Percentiles rank a stretch among this genome's conserved stretches.
Evolutionary conservation across 2,329 filamentous ascomycete species (phyloP).

Genomic region (Colletotrichum nymphaeae): DNA sequence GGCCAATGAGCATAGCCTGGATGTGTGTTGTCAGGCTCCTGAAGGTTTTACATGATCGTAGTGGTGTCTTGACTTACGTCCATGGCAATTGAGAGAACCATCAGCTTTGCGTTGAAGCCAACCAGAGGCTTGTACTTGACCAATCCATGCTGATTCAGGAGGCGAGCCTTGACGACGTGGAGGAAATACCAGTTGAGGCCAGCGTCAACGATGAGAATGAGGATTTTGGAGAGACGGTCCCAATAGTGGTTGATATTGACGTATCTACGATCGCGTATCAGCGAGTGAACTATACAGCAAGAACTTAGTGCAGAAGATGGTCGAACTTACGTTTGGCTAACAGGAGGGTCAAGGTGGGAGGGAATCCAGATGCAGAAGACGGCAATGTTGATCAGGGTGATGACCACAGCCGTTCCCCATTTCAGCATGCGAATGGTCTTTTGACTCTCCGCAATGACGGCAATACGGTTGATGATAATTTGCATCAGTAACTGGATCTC

Average conservation of each 20-base stretch:
- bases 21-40: background rate
- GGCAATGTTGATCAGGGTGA: constrained; percentile 62
- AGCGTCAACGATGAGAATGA: constrained; percentile 63
- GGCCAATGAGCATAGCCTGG: constrained; percentile 45
- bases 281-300: background rate
- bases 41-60: accelerated
- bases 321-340: constrained; percentile 46
- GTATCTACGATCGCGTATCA: constrained; percentile 37
- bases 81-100: constrained; percentile 61
- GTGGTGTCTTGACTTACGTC: constrained; percentile 47
- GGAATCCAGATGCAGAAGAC: constrained; percentile 68
- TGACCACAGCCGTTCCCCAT: constrained; percentile 56
- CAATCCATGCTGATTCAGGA: constrained; percentile 58
- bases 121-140: constrained; percentile 63
- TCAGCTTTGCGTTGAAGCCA: constrained; percentile 61
- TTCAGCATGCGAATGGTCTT: constrained; percentile 54
- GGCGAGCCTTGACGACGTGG: constrained; percentile 54
- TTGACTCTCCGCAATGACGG: constrained; percentile 57
- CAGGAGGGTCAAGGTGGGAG: constrained; percentile 52
- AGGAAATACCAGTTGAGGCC: constrained; percentile 66
- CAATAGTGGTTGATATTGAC: constrained; percentile 61
- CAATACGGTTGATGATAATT: constrained; percentile 66
- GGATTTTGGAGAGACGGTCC: constrained; percentile 63
- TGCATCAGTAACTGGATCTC: constrained; percentile 64
- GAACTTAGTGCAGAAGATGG: background rate